Percentiles rank a stretch among this genome's conserved stretches.
Evolutionary conservation across 768 basidiomycete species (phyloP).

Genomic region (Agrocybe praecox): DNA sequence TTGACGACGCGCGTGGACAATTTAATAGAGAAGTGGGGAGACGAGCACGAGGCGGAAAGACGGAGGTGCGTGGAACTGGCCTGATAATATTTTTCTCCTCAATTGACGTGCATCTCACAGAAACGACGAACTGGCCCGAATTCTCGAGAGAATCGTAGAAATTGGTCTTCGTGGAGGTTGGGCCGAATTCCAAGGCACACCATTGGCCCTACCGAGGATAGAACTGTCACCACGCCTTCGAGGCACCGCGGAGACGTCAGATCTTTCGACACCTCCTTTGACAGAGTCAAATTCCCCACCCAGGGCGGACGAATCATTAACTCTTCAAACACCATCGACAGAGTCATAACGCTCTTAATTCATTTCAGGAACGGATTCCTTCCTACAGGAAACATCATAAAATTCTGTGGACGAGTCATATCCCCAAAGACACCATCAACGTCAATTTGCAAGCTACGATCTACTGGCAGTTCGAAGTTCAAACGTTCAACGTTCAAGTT

Average conservation of each 20-base stretch:
- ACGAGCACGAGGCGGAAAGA: constrained; percentile 44
- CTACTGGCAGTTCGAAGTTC: no score
- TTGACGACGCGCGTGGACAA: constrained; percentile 44
- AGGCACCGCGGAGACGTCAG: neutral
- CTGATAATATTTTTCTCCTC: constrained; percentile 4
- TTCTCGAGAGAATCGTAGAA: constrained; percentile 69
- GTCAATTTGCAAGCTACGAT: no score
- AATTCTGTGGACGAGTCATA: no score
- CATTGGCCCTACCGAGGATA: constrained; percentile 49
- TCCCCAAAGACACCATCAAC: no score
- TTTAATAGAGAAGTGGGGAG: constrained; percentile 44
- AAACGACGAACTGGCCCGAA: constrained; percentile 65
- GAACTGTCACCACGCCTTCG: constrained; percentile 25
- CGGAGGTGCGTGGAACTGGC: constrained; percentile 38
- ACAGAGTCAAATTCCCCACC: no score
- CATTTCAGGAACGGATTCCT: no score
- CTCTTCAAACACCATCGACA: no score
- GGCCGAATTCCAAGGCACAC: constrained; percentile 65
- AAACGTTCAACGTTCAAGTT: no score
- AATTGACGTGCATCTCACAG: constrained; percentile 34
- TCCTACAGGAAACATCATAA: no score
- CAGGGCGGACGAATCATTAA: no score
- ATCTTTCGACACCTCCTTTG: no score
- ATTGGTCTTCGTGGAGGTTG: constrained; percentile 65
- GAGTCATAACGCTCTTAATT: no score